These are phyloP conservation scores for Rhizoctonia solani DNA, from an alignment of 1,284 basidiomycete genomes.

Conservation along the genomic window DNA sequence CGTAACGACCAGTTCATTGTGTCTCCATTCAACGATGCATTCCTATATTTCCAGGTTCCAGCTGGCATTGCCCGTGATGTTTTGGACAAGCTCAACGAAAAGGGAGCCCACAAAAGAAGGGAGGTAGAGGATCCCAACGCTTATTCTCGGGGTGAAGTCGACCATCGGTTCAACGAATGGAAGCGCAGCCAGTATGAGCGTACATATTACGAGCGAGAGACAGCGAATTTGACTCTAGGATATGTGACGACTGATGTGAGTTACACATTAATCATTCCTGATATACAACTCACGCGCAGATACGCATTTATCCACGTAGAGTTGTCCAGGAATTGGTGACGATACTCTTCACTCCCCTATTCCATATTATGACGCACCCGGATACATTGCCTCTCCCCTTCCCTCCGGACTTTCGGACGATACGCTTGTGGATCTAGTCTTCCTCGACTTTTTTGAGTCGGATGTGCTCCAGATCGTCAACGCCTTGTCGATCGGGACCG, in stretches of 20 bases:
- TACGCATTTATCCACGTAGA: slow-evolving; percentile 50
- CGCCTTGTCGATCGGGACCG: slow-evolving; percentile 51
- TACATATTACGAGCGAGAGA: slow-evolving; percentile 28
- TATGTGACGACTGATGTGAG: slow-evolving; percentile 75
- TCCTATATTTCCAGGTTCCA: slow-evolving; percentile 57
- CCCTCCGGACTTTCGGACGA: slow-evolving; percentile 55
- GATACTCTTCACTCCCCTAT: slow-evolving; percentile 64
- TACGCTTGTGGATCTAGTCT: slow-evolving; percentile 67
- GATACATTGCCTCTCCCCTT: slow-evolving; percentile 55
- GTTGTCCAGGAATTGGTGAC: slow-evolving; percentile 72
- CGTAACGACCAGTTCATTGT: slow-evolving; percentile 78
- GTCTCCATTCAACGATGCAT: slow-evolving; percentile 54
- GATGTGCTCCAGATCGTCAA: slow-evolving; percentile 62
- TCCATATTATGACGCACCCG: slow-evolving; percentile 52
- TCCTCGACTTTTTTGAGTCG: slow-evolving; percentile 65
- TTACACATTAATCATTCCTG: not conserved
- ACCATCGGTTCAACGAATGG: slow-evolving; percentile 35
- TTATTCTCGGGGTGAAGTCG: slow-evolving; percentile 36
- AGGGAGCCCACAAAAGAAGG: slow-evolving; percentile 46
- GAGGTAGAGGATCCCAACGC: slow-evolving; percentile 61
- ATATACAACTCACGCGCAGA: not conserved
- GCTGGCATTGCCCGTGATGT: slow-evolving; percentile 57
- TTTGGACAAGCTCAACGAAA: slow-evolving; percentile 55
- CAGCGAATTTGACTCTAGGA: slow-evolving; percentile 60
- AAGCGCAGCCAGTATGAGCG: slow-evolving; percentile 27